These are phyloP conservation scores for Artemisia annua DNA, from an alignment of 129 eudicot genomes.

Conservation along the genomic window DNA sequence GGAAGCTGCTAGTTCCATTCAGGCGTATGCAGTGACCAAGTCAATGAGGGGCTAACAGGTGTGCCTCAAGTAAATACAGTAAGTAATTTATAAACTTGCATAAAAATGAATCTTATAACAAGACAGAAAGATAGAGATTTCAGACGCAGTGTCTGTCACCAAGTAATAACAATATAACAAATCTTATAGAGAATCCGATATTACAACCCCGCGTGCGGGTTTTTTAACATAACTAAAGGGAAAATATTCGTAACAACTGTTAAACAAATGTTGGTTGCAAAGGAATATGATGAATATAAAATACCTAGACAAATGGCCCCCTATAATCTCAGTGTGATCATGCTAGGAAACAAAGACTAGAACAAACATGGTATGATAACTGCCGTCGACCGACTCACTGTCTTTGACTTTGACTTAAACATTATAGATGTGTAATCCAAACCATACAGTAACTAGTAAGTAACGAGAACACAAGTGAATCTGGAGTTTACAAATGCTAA, in stretches of 20 bases:
- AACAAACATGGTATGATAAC: neutral
- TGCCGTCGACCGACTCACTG: no score
- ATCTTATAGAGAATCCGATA: constrained; percentile 27
- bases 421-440: constrained; percentile 33
- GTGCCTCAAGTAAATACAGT: neutral
- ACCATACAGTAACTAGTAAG: constrained; percentile 27
- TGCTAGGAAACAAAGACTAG: constrained; percentile 10
- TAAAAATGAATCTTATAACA: neutral
- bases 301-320: constrained; percentile 16
- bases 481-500: constrained; percentile 12
- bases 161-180: constrained; percentile 20
- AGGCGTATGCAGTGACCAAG: no score
- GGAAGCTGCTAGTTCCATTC: constrained; percentile 4
- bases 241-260: constrained; percentile 21
- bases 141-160: neutral
- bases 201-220: constrained; percentile 23
- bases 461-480: constrained; percentile 14
- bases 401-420: constrained; percentile 26
- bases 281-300: constrained; percentile 22
- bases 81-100: neutral
- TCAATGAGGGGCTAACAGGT: no score
- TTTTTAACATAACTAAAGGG: constrained; percentile 16
- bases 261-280: constrained; percentile 7
- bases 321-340: constrained; percentile 16
- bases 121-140: constrained; percentile 4